phyloP scores from a whole-genome alignment of 2,329 filamentous ascomycete genomes.

The Nemania bipapillata region DNA sequence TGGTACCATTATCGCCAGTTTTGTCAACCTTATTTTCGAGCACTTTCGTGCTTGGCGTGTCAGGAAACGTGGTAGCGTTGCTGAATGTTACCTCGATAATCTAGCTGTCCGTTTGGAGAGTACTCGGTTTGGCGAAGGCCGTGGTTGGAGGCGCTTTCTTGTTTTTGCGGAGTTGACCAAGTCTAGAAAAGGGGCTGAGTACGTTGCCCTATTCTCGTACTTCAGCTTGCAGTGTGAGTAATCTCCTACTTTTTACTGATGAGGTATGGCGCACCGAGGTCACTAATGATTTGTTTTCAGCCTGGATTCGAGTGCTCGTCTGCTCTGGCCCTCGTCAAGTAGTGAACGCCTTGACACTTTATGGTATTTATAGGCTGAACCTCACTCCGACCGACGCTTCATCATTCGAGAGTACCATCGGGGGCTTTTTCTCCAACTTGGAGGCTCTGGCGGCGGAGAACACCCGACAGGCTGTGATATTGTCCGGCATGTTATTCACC shows the following conservation, averaged over 20 bases:
- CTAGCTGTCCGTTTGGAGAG: conserved; percentile 87
- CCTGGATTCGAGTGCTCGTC: conserved; percentile 87
- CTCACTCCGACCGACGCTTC: conserved; percentile 68
- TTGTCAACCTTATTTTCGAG: conserved; percentile 82
- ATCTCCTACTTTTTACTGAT: background rate
- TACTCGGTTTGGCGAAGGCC: conserved; percentile 76
- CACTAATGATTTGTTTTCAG: conserved; percentile 56
- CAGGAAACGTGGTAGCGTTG: conserved; percentile 85
- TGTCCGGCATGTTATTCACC: conserved; percentile 93
- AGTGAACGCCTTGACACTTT: conserved; percentile 88
- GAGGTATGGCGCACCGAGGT: background rate
- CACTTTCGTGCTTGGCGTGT: conserved; percentile 82
- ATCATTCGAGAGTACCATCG: conserved; percentile 70
- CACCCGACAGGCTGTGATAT: conserved; percentile 80
- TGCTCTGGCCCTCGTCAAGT: conserved; percentile 93
- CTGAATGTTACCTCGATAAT: conserved; percentile 89
- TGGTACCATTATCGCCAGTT: conserved; percentile 89
- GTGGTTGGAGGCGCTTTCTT: conserved; percentile 89
- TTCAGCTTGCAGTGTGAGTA: conserved; percentile 75
- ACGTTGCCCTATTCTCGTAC: conserved; percentile 89
- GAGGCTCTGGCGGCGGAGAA: conserved; percentile 76
- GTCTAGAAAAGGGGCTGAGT: conserved; percentile 89
- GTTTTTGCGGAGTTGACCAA: conserved; percentile 92
- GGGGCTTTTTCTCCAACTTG: conserved; percentile 86
- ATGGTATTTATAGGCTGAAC: conserved; percentile 81